Conservation (phyloP, 129 eudicot species). For the Lactuca sativa region DNA sequence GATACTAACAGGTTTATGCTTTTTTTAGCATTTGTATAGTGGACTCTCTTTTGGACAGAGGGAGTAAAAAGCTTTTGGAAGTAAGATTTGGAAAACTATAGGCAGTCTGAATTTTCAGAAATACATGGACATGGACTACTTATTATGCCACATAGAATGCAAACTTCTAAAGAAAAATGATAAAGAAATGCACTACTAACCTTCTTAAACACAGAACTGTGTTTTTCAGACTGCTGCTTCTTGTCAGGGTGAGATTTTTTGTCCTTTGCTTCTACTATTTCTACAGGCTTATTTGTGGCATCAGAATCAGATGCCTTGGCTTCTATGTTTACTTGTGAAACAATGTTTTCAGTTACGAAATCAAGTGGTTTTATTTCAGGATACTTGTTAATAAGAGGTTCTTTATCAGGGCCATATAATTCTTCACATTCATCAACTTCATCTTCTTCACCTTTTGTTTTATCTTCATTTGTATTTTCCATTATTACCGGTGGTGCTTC, state of each 20-base stretch:
- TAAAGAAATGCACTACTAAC: conserved; percentile 33
- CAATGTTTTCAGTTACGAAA: conserved; percentile 26
- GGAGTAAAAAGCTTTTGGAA: neutral
- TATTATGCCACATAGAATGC: neutral
- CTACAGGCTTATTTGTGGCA: conserved; percentile 16
- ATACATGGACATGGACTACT: conserved; percentile 10
- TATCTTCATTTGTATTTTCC: conserved; percentile 24
- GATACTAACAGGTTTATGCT: neutral
- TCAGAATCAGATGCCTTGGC: conserved; percentile 39
- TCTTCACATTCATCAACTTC: conserved; percentile 78
- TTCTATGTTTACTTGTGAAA: conserved; percentile 15
- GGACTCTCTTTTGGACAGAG: too few relatives aligned
- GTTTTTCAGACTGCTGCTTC: conserved; percentile 41
- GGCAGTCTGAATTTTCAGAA: neutral
- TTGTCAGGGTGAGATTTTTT: conserved; percentile 32
- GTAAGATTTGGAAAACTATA: neutral
- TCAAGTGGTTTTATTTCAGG: conserved; percentile 51
- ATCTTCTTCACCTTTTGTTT: conserved; percentile 48
- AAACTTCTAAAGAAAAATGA: conserved; percentile 6
- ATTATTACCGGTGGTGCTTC: conserved; percentile 10
- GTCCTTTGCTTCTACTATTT: conserved; percentile 34
- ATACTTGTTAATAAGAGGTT: conserved; percentile 55
- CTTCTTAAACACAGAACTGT: conserved; percentile 57
- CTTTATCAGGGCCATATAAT: conserved; percentile 92
- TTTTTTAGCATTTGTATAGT: neutral